These are phyloP conservation scores for Phialophora tarda DNA, from an alignment of 2,329 filamentous ascomycete genomes.

Conservation along the genomic window DNA sequence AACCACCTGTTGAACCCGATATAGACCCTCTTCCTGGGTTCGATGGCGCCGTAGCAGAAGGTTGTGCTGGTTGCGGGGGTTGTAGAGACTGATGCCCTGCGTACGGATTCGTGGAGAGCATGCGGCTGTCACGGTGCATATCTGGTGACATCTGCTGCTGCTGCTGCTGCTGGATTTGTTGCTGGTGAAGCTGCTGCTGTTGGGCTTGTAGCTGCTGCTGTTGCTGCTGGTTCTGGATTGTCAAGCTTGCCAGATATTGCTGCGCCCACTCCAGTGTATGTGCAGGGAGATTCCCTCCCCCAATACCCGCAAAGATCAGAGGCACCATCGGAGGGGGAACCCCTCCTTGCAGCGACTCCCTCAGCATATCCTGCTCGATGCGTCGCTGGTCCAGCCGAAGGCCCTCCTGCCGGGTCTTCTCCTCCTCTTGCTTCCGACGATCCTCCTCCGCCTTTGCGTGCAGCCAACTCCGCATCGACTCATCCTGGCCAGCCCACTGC, in stretches of 20 bases:
- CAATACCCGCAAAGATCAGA: conserved; percentile 74
- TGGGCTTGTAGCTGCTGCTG: conserved; percentile 41
- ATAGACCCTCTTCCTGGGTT: conserved; percentile 37
- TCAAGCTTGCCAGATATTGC: conserved; percentile 62
- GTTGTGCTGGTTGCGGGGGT: conserved; percentile 32
- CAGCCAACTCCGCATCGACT: conserved; percentile 74
- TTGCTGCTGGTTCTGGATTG: conserved; percentile 53
- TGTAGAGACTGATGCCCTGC: conserved; percentile 33
- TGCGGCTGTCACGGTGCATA: conserved; percentile 43
- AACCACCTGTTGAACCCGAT: conserved; percentile 42
- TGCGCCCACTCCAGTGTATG: conserved; percentile 71
- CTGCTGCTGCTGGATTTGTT: conserved; percentile 35
- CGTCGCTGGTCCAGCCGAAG: conserved; percentile 73
- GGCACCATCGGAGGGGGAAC: conserved; percentile 77
- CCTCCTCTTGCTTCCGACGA: conserved; percentile 73
- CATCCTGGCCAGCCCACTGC: conserved; percentile 71
- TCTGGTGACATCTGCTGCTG: conserved; percentile 39
- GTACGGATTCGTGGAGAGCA: conserved; percentile 47
- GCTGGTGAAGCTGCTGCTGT: conserved; percentile 35
- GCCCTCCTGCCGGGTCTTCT: conserved; percentile 67
- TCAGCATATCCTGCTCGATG: conserved; percentile 74
- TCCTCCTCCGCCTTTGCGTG: conserved; percentile 75
- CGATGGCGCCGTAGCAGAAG: conserved; percentile 35
- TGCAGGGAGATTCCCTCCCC: conserved; percentile 65
- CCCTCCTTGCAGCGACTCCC: conserved; percentile 70